Percentiles rank a stretch among this genome's conserved stretches.
Conservation (phyloP, 305 asterid species). For the Petunia hybrid region DNA sequence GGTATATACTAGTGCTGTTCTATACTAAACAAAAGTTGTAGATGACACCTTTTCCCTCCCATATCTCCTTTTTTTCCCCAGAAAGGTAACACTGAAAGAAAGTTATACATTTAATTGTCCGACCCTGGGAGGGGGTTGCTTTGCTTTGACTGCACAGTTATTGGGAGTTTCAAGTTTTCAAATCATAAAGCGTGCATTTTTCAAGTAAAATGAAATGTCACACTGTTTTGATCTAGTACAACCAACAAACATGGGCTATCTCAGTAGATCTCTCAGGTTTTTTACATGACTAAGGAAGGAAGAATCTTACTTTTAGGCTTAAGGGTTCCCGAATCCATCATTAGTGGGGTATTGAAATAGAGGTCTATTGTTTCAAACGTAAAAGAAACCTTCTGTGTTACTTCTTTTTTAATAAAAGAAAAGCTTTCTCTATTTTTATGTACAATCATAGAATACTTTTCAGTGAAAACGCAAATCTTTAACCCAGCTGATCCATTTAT, state of each 20-base stretch:
- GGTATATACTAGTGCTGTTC: too few relatives aligned
- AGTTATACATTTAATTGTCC: too few relatives aligned
- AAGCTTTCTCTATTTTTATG: too few relatives aligned
- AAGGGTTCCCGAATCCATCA: neutral
- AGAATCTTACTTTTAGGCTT: neutral
- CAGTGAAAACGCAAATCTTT: too few relatives aligned
- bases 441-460: too few relatives aligned
- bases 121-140: neutral
- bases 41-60: neutral
- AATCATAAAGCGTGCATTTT: neutral
- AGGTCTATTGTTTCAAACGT: neutral
- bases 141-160: neutral
- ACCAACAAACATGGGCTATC: neutral
- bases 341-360: neutral
- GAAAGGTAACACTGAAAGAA: too few relatives aligned
- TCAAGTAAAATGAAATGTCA: neutral
- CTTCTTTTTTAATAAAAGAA: too few relatives aligned
- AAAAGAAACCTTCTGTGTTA: too few relatives aligned
- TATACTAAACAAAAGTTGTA: neutral
- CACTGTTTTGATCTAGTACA: conserved; percentile 3
- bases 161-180: neutral
- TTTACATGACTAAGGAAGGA: neutral
- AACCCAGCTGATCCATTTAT: too few relatives aligned
- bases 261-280: neutral
- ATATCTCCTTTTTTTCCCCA: too few relatives aligned